A percentile compares a stretch with the other conserved stretches of the same genome.
Conservation (phyloP, 768 basidiomycete species). For the Psilocybe azurescens region DNA sequence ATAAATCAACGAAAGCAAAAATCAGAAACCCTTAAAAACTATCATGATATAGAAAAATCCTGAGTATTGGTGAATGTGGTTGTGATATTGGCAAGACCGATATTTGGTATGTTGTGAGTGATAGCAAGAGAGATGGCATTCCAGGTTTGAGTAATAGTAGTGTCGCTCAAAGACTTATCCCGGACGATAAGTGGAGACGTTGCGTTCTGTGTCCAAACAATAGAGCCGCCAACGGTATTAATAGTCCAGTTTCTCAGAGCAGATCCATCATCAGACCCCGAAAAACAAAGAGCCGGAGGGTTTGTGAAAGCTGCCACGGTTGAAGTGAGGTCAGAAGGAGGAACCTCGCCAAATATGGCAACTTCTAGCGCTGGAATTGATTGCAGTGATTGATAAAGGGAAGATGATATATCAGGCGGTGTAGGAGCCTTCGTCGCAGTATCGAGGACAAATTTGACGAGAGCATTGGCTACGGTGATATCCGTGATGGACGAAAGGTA, state of each 20-base stretch:
- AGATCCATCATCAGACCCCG: constrained; percentile 57
- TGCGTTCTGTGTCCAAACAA: constrained; percentile 60
- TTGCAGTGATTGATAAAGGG: constrained; percentile 45
- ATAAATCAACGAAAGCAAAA: constrained; percentile 9
- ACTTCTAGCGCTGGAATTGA: constrained; percentile 62
- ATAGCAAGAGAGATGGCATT: constrained; percentile 44
- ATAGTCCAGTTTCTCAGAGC: constrained; percentile 62
- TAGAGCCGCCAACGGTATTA: constrained; percentile 36
- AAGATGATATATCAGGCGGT: constrained; percentile 46
- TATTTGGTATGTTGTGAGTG: constrained; percentile 30
- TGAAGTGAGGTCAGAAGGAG: constrained; percentile 50
- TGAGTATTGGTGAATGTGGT: constrained; percentile 38
- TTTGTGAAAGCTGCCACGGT: constrained; percentile 57
- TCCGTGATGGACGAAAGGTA: constrained; percentile 59
- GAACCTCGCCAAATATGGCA: constrained; percentile 64
- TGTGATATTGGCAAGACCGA: constrained; percentile 52
- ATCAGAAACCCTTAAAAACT: constrained; percentile 4
- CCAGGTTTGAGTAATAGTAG: constrained; percentile 56
- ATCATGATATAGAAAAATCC: constrained; percentile 36
- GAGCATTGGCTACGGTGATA: constrained; percentile 46
- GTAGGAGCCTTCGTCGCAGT: constrained; percentile 33
- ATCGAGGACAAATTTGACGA: constrained; percentile 54
- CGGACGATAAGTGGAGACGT: constrained; percentile 54
- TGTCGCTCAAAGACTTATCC: constrained; percentile 49
- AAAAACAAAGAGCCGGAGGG: constrained; percentile 58